A percentile compares a stretch with the other conserved stretches of the same genome.
Evolutionary conservation across 202 grass and related monocot genomes (phyloP).

Genomic region (Carex arenaria): DNA sequence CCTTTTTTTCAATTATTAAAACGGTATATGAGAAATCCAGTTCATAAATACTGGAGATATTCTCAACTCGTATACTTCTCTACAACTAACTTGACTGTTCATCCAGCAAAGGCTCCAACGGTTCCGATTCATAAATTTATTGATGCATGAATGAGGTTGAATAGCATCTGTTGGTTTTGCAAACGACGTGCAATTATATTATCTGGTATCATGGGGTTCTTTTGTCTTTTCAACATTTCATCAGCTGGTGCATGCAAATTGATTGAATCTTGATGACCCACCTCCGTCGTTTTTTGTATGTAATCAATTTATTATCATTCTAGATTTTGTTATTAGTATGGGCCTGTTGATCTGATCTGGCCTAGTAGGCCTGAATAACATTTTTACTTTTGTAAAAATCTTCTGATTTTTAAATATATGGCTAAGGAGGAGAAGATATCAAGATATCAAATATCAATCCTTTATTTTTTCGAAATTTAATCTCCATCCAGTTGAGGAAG

Average conservation of each 20-base stretch:
- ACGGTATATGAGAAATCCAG: too few species aligned
- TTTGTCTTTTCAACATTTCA: not conserved
- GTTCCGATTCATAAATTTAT: not conserved
- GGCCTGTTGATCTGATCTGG: not conserved
- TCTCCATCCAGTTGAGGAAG: conserved; percentile 10
- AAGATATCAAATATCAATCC: not conserved
- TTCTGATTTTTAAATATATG: not conserved
- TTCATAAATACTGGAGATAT: not conserved
- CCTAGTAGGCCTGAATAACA: not conserved
- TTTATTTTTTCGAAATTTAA: not conserved
- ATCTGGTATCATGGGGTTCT: not conserved
- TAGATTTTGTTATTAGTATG: not conserved
- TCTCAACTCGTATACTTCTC: not conserved
- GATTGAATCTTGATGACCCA: not conserved
- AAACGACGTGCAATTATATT: not conserved
- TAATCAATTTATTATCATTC: not conserved
- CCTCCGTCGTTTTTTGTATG: not conserved
- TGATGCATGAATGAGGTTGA: not conserved
- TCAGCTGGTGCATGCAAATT: not conserved
- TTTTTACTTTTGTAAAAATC: not conserved
- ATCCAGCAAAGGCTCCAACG: not conserved
- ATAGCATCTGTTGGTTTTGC: not conserved
- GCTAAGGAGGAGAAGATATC: not conserved
- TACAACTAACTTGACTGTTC: not conserved
- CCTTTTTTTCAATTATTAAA: not conserved